Percentiles rank a stretch among this genome's conserved stretches.
These are phyloP conservation scores for Cystobasidium sp. DNA, from an alignment of 1,284 basidiomycete genomes.

Conservation along the genomic window DNA sequence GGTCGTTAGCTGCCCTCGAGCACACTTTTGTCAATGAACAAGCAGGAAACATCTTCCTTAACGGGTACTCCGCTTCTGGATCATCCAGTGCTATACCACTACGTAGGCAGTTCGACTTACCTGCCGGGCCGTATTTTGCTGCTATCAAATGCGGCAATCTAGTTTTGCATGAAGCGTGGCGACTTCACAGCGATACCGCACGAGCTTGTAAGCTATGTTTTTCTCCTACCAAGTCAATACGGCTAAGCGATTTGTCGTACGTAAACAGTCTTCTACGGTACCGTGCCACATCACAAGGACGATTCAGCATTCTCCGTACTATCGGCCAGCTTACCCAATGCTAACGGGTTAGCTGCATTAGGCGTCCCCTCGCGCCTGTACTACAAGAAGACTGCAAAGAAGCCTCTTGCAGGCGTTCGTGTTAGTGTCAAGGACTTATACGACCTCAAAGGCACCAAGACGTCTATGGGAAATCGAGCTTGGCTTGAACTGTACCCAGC, in stretches of 20 bases:
- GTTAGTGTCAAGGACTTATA: constrained; percentile 53
- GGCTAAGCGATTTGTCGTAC: background rate
- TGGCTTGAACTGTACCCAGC: constrained; percentile 50
- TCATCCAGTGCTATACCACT: background rate
- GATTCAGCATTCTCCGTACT: constrained; percentile 16
- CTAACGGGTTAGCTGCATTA: constrained; percentile 45
- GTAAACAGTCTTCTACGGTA: constrained; percentile 29
- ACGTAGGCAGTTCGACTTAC: constrained; percentile 33
- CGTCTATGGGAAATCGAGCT: constrained; percentile 50
- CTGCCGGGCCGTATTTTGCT: constrained; percentile 53
- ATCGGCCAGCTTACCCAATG: constrained; percentile 22
- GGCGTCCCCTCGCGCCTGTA: constrained; percentile 54
- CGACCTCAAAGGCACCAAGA: constrained; percentile 51
- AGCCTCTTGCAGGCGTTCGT: constrained; percentile 53
- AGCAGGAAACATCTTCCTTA: constrained; percentile 5
- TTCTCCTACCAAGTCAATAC: background rate
- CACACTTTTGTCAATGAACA: background rate
- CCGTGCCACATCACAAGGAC: constrained; percentile 17
- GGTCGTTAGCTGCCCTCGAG: background rate
- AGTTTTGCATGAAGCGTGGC: constrained; percentile 51
- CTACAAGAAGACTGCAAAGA: constrained; percentile 43
- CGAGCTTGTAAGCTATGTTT: constrained; percentile 50
- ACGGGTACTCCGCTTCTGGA: constrained; percentile 5
- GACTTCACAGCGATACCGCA: constrained; percentile 51
- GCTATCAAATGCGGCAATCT: constrained; percentile 44